A percentile compares a stretch with the other conserved stretches of the same genome.
These are phyloP conservation scores for Skeletonema menzelii DNA, from an alignment of 108 stramenopile genomes.

Conservation along the genomic window DNA sequence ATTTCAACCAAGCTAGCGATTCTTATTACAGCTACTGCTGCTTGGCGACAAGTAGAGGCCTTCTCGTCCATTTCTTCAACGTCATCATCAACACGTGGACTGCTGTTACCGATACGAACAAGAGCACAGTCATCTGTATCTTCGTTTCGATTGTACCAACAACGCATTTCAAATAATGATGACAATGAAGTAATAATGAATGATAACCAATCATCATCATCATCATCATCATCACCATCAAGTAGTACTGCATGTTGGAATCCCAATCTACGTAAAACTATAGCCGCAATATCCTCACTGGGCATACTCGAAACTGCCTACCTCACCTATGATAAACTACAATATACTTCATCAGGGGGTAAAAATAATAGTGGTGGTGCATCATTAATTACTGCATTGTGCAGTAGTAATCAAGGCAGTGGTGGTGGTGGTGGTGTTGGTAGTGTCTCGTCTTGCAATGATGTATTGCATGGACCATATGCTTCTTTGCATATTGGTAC, in stretches of 20 bases:
- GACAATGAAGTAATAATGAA: neutral
- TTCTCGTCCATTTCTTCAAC: neutral
- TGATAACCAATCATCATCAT: neutral
- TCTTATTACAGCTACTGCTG: neutral
- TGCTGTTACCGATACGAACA: neutral
- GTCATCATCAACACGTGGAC: neutral
- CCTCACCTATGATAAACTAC: constrained; percentile 68
- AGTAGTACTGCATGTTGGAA: too few species aligned
- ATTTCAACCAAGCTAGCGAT: neutral
- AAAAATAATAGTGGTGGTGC: neutral
- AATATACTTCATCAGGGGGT: constrained; percentile 3
- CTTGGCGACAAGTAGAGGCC: neutral
- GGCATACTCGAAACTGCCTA: constrained; percentile 81
- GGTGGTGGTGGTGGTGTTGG: constrained; percentile 17
- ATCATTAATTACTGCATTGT: constrained; percentile 31
- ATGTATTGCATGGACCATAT: constrained; percentile 79
- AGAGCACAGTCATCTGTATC: neutral
- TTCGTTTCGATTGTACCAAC: neutral
- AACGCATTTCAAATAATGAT: neutral
- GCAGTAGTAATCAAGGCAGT: neutral
- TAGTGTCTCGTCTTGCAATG: constrained; percentile 30
- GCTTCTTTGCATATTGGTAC: constrained; percentile 54
- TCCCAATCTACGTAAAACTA: constrained; percentile 56
- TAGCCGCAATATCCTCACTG: constrained; percentile 57
- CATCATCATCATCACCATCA: neutral